A percentile compares a stretch with the other conserved stretches of the same genome.
These are phyloP conservation scores for Coniochaeta sp. DNA, from an alignment of 2,329 filamentous ascomycete species.

Conservation along the genomic window DNA sequence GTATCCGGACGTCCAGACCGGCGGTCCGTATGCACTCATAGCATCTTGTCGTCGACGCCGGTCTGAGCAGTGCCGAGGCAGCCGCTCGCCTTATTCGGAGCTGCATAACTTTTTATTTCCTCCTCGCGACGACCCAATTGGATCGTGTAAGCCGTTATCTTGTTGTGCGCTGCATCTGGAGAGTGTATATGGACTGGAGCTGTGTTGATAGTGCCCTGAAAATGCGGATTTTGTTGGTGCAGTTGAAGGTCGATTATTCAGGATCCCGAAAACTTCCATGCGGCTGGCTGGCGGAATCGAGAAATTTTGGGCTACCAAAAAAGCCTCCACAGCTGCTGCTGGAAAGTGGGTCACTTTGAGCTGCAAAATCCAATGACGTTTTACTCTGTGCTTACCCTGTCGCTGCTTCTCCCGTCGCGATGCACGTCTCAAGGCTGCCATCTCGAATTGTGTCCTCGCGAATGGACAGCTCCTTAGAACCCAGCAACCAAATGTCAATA, in stretches of 20 bases:
- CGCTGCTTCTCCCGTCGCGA: background rate
- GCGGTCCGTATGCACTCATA: constrained; percentile 27
- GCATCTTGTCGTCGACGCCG: constrained; percentile 29
- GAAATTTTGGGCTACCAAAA: background rate
- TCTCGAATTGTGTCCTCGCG: background rate
- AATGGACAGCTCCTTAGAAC: background rate
- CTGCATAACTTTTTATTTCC: constrained; percentile 34
- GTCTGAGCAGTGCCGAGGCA: constrained; percentile 40
- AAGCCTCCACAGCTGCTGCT: background rate
- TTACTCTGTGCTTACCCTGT: constrained; percentile 3
- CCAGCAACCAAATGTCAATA: background rate
- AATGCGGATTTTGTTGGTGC: background rate
- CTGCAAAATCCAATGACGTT: constrained; percentile 6
- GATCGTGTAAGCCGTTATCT: background rate
- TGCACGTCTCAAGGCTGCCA: background rate
- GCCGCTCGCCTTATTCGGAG: constrained; percentile 34
- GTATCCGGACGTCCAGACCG: constrained; percentile 23
- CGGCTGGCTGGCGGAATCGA: background rate
- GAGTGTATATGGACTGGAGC: background rate
- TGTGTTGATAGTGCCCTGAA: background rate
- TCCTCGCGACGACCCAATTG: constrained; percentile 22
- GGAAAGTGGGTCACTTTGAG: background rate
- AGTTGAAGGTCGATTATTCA: background rate
- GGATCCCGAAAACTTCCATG: constrained; percentile 1
- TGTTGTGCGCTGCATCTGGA: background rate